Evolutionary conservation across 1,284 basidiomycete species (phyloP).

Genomic region (Farysia itapuensis): DNA sequence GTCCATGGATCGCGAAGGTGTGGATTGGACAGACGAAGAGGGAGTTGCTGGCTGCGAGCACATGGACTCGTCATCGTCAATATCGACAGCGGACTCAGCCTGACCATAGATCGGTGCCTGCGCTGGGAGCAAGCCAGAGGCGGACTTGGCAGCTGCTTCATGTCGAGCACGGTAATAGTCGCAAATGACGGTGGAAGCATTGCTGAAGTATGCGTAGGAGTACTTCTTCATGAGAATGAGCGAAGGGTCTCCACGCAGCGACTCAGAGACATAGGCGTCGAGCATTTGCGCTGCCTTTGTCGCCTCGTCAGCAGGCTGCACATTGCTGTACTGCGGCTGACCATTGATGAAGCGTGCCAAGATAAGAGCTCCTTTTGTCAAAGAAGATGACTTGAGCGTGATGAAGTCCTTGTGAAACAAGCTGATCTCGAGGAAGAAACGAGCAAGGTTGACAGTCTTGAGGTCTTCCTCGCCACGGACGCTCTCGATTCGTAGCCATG

Average conservation of each 20-base stretch:
- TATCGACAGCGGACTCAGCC: constrained; percentile 20
- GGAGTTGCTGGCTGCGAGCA: constrained; percentile 48
- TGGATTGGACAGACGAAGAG: constrained; percentile 49
- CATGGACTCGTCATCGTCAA: constrained; percentile 50
- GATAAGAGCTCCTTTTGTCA: constrained; percentile 83
- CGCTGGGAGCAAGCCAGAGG: constrained; percentile 34
- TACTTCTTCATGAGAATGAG: constrained; percentile 96
- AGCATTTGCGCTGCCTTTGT: constrained; percentile 69
- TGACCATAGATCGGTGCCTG: constrained; percentile 10
- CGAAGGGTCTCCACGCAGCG: constrained; percentile 84
- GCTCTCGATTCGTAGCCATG: constrained; percentile 77
- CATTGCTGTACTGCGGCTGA: constrained; percentile 17
- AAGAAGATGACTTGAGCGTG: constrained; percentile 77
- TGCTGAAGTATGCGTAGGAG: constrained; percentile 89
- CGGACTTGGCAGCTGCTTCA: constrained; percentile 16
- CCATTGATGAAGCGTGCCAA: constrained; percentile 78
- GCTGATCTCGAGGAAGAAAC: constrained; percentile 97
- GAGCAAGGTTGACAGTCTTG: constrained; percentile 87
- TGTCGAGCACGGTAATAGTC: constrained; percentile 75
- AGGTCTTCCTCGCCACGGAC: constrained; percentile 68
- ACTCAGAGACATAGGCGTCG: constrained; percentile 79
- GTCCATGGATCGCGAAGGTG: constrained; percentile 54
- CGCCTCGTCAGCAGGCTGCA: constrained; percentile 23
- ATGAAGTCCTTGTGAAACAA: constrained; percentile 95
- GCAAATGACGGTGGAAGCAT: constrained; percentile 85